Evolutionary conservation across 306 rosid genomes (phyloP), one percentile per base, ranked within the genome.

Genomic region (Prunus davidiana): DNA sequence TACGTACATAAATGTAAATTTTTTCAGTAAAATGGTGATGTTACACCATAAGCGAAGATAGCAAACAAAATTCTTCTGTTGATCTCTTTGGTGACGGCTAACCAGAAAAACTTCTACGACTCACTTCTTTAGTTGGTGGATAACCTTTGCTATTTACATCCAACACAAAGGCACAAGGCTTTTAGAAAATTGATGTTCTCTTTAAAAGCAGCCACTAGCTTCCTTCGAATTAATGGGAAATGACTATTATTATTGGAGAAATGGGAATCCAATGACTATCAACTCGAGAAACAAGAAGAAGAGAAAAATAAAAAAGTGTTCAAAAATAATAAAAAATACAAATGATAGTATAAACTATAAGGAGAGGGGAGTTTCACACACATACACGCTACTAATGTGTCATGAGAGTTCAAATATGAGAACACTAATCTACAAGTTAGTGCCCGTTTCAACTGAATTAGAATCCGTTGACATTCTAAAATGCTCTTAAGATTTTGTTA

Each of bases 221-320:
- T 32, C 19, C 16, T 77, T 69, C 25, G 64, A 60, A 69, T 60
- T 19, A 57, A n/a, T 57, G n/a, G 12, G 16, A 54, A 60, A 8
- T 77, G 70, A 60, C 81, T 61, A 51, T 46, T 63, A 50, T 38
- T 71, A n/a, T 60, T 32, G 22, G 46, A 49, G 78, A 22, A 22
- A 67, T 45, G 18, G 75, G 79, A 80, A 80, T 74, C 79, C 79
- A 73, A 80, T 64, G 77, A 24, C 56, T 24, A 25, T 57, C 4
- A 56, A 27, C 5, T 7, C 45, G n/a, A 67, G 50, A 51, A 61
- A 60, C 27, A 14, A 50, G 76, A 30, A 50, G 55, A 32, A 69
- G 13, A 34, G 15, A 12, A 20, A 38, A 38, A 6, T 8, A 8
- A 38, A 46, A 69, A 58, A 24, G 2, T 58, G 30, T 3, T 55